Conservation (phyloP, 2,329 filamentous ascomycete genomes). For the Zymoseptoria ardabiliae region DNA sequence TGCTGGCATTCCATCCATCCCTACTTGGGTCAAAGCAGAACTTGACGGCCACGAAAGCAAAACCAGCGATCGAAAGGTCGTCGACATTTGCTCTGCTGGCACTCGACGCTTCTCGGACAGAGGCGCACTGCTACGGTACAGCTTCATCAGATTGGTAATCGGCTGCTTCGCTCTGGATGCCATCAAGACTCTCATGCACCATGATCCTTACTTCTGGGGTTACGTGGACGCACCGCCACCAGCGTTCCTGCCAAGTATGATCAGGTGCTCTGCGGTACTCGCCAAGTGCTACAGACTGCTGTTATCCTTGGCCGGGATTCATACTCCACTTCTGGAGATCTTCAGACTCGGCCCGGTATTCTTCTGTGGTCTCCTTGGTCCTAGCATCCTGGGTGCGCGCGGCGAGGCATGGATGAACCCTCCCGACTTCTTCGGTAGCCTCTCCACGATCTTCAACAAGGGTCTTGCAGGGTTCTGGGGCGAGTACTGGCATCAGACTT, state of each 20-base stretch:
- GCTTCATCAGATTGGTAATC: constrained; percentile 38
- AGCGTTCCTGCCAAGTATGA: constrained; percentile 39
- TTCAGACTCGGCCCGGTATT: constrained; percentile 56
- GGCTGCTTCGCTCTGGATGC: constrained; percentile 64
- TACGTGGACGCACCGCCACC: constrained; percentile 31
- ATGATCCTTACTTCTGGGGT: constrained; percentile 69
- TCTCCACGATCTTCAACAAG: constrained; percentile 51
- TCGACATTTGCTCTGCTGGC: constrained; percentile 27
- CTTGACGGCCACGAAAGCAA: constrained; percentile 24
- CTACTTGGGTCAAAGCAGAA: constrained; percentile 33
- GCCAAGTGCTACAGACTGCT: constrained; percentile 51
- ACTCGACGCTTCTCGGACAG: constrained; percentile 32
- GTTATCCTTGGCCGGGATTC: constrained; percentile 50
- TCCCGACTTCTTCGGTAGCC: constrained; percentile 46
- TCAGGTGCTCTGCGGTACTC: constrained; percentile 35
- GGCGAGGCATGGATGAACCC: constrained; percentile 56
- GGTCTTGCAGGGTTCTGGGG: constrained; percentile 81
- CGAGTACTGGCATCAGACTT: constrained; percentile 84
- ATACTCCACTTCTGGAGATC: constrained; percentile 53
- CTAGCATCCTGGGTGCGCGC: constrained; percentile 52
- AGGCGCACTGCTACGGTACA: constrained; percentile 28
- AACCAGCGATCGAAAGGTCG: not conserved
- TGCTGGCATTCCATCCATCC: constrained; percentile 40
- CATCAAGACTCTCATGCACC: constrained; percentile 60
- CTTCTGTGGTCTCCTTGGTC: constrained; percentile 52